Conservation (phyloP, 2,329 filamentous ascomycete species). For the Colletotrichum higginsianum region DNA sequence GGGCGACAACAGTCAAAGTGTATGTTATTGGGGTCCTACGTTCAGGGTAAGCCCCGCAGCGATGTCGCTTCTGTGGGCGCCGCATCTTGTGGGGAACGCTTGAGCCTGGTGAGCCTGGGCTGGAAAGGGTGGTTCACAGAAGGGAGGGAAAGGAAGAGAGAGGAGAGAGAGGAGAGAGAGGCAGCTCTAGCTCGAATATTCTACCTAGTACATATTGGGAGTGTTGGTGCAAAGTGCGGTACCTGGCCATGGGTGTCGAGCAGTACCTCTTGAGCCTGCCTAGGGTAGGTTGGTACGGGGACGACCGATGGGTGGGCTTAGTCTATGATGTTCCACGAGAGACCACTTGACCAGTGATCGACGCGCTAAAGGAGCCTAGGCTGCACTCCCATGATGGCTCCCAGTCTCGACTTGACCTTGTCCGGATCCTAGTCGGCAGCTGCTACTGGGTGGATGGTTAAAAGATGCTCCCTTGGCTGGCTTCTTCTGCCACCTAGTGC, state of each 20-base stretch:
- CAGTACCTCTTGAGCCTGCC: not conserved
- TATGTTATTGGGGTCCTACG: too few relatives aligned
- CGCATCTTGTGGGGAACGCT: not conserved
- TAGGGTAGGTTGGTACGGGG: not conserved
- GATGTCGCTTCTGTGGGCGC: not conserved
- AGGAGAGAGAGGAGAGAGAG: too few relatives aligned
- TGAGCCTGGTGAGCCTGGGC: not conserved
- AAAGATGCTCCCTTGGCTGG: not conserved
- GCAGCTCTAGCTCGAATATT: too few relatives aligned
- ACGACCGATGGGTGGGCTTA: constrained; percentile 7
- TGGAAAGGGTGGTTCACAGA: too few relatives aligned
- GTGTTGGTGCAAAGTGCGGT: too few relatives aligned
- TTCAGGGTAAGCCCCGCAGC: not conserved
- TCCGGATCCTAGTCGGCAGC: not conserved
- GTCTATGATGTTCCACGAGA: constrained; percentile 18
- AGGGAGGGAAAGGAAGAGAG: too few relatives aligned
- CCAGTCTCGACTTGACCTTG: not conserved
- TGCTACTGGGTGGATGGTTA: not conserved
- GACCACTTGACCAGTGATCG: constrained; percentile 33
- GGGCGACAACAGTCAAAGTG: not conserved
- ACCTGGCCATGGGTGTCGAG: not conserved
- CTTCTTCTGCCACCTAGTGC: not conserved
- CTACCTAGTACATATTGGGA: too few relatives aligned
- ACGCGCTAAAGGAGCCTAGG: constrained; percentile 33
- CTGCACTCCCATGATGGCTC: constrained; percentile 25